A percentile compares a stretch with the other conserved stretches of the same genome.
These are phyloP conservation scores for Helicocarpus griseus DNA, from an alignment of 2,329 filamentous ascomycete species.

Conservation along the genomic window DNA sequence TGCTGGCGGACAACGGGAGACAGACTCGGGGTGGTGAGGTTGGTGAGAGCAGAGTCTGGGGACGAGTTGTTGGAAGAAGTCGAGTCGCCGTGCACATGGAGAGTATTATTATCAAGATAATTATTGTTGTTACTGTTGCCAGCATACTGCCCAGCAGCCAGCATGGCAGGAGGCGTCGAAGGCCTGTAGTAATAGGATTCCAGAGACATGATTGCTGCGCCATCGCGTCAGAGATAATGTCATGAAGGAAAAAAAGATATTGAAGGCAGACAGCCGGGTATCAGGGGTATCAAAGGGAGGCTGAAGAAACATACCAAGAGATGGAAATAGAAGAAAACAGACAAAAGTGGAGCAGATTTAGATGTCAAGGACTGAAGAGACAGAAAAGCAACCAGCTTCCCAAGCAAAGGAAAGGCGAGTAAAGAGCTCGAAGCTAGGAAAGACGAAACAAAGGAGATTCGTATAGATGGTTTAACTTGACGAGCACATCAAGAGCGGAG, in stretches of 20 bases:
- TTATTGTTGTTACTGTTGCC: slow-evolving; percentile 10
- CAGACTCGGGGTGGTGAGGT: slow-evolving; percentile 58
- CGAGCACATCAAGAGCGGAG: not conserved
- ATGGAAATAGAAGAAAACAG: not conserved
- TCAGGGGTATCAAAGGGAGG: too few relatives aligned
- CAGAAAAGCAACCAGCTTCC: slow-evolving; percentile 3
- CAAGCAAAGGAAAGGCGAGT: not conserved
- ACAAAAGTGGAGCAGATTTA: not conserved
- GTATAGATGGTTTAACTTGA: slow-evolving; percentile 2
- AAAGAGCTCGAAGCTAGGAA: slow-evolving; percentile 3
- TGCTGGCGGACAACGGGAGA: slow-evolving; percentile 71
- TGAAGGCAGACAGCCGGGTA: not conserved
- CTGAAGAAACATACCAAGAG: slow-evolving; percentile 1
- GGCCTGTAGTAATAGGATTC: slow-evolving; percentile 35
- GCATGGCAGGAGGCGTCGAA: slow-evolving; percentile 32
- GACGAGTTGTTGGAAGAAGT: slow-evolving; percentile 59
- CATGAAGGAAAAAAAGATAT: not conserved
- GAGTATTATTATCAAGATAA: slow-evolving; percentile 5
- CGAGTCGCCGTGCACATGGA: slow-evolving; percentile 54
- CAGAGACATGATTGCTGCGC: slow-evolving; percentile 29
- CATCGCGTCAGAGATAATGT: not conserved
- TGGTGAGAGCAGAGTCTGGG: slow-evolving; percentile 58
- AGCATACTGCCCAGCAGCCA: slow-evolving; percentile 24
- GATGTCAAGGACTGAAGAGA: not conserved
- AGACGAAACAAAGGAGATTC: slow-evolving; percentile 12